These are phyloP conservation scores for Aspergillus haitiensis DNA, from an alignment of 495 filamentous ascomycete genomes.

Conservation along the genomic window DNA sequence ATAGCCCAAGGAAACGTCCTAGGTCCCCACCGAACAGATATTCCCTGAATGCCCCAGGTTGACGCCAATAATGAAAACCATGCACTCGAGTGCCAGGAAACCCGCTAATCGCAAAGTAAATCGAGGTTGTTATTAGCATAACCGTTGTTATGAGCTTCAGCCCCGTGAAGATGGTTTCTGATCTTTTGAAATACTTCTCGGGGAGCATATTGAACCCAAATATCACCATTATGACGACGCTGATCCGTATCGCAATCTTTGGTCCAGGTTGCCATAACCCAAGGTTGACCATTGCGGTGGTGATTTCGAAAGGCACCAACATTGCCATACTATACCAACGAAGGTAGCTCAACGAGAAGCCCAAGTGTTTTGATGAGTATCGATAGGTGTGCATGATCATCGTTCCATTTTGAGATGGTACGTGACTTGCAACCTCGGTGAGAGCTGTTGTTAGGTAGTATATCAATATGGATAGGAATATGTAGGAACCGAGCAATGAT, in stretches of 20 bases:
- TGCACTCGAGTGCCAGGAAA: conserved; percentile 63
- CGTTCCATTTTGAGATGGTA: conserved; percentile 57
- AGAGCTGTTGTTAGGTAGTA: conserved; percentile 61
- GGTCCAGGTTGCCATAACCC: conserved; percentile 67
- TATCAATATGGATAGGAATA: conserved; percentile 54
- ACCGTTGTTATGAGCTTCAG: conserved; percentile 79
- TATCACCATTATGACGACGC: conserved; percentile 67
- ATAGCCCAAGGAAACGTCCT: conserved; percentile 68
- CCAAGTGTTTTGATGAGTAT: conserved; percentile 52
- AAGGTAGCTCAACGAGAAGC: conserved; percentile 58
- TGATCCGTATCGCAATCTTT: conserved; percentile 67
- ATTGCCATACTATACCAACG: conserved; percentile 65
- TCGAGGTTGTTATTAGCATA: conserved; percentile 65
- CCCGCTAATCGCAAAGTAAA: conserved; percentile 68
- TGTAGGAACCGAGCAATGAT: conserved; percentile 40
- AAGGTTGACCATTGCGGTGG: conserved; percentile 80
- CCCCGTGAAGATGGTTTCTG: conserved; percentile 74
- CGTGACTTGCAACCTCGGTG: conserved; percentile 63
- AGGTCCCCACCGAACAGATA: conserved; percentile 58
- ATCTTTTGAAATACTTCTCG: conserved; percentile 75
- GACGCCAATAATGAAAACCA: conserved; percentile 75
- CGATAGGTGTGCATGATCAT: conserved; percentile 55
- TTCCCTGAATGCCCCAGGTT: conserved; percentile 69
- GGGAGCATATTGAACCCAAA: conserved; percentile 76
- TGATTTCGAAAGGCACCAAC: conserved; percentile 70